Conservation (phyloP, 345 rosid genomes). For the Eucalyptus regnans region DNA sequence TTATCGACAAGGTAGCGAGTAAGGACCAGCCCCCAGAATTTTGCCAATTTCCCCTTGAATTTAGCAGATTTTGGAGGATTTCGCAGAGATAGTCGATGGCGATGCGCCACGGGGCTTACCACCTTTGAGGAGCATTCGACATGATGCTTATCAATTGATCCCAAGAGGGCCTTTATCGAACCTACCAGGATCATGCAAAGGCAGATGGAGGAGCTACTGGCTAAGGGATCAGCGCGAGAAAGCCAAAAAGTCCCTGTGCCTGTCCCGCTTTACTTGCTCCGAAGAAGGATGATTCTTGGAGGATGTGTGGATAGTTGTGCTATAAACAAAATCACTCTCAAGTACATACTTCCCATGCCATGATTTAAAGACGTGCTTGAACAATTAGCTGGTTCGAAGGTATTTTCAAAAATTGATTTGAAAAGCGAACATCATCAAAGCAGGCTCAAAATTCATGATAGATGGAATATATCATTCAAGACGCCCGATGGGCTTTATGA, state of each 20-base stretch:
- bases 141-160: background rate
- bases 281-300: background rate
- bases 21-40: background rate
- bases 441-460: background rate
- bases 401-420: background rate
- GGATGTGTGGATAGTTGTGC: background rate
- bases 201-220: background rate
- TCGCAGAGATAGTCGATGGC: background rate
- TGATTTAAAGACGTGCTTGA: background rate
- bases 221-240: background rate
- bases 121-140: background rate
- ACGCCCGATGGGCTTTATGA: background rate
- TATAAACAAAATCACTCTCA: background rate
- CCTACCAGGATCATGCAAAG: background rate
- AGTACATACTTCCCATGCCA: background rate
- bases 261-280: background rate
- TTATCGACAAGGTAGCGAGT: background rate
- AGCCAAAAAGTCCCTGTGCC: background rate
- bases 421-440: background rate
- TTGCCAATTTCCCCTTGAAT: background rate
- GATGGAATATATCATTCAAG: background rate
- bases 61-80: background rate
- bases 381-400: background rate
- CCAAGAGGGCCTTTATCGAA: background rate
- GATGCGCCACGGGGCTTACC: background rate